Conservation (phyloP, 257 asterid genomes). For the Cinchona pubescens region DNA sequence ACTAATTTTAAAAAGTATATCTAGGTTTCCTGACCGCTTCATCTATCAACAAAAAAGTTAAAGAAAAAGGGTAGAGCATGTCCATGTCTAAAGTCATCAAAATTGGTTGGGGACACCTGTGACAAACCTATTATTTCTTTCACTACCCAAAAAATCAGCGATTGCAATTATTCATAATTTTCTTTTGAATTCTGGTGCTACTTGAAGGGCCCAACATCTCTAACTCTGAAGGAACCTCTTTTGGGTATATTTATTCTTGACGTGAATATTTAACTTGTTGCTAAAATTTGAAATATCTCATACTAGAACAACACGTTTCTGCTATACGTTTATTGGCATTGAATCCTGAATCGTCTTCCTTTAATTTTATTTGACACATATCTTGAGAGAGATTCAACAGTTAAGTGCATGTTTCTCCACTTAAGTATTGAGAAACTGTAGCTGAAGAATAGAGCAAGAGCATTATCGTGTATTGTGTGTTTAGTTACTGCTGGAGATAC, state of each 20-base stretch:
- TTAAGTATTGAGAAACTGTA: neutral
- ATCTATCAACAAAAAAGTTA: neutral
- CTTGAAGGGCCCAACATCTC: neutral
- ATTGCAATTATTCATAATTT: neutral
- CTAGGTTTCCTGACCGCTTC: neutral
- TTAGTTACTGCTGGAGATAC: neutral
- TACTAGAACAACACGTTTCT: neutral
- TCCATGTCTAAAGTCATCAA: neutral
- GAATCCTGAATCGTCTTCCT: neutral
- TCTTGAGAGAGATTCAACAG: neutral
- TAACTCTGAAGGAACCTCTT: neutral
- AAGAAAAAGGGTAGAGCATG: neutral
- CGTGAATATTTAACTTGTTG: neutral
- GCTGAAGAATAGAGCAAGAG: neutral
- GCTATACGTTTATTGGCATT: too few species aligned
- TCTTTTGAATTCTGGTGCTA: neutral
- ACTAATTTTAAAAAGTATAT: neutral
- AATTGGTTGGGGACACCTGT: neutral
- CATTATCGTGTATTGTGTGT: neutral
- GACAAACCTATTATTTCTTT: neutral
- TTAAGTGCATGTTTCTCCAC: neutral
- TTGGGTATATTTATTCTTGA: neutral
- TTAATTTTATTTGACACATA: neutral
- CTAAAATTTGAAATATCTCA: neutral
- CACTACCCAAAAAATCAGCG: neutral